phyloP scores from a whole-genome alignment of 2,329 filamentous ascomycete species.

The Kalaharituber pfeilii region DNA sequence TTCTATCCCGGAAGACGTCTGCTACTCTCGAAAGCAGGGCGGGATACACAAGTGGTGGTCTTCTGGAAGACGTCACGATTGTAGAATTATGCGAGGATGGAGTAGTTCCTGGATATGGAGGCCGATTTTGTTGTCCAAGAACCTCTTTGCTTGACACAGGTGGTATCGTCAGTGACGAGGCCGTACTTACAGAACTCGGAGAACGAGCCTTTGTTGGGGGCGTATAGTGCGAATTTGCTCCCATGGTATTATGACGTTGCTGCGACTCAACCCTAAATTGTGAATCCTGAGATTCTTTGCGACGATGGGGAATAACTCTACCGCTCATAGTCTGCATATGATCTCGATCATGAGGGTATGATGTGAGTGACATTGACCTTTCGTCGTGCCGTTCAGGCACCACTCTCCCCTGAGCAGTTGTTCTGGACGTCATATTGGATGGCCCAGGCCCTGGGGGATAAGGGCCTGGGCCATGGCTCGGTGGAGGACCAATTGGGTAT shows the following conservation, averaged over 20 bases:
- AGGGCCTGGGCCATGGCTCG: slow-evolving; percentile 43
- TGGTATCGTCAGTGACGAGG: slow-evolving; percentile 26
- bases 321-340: slow-evolving; percentile 84
- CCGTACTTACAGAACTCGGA: slow-evolving; percentile 24
- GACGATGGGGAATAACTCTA: slow-evolving; percentile 66
- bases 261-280: slow-evolving; percentile 14
- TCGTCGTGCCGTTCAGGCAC: slow-evolving; percentile 87
- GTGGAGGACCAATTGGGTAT: slow-evolving; percentile 38
- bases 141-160: slow-evolving; percentile 13
- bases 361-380: slow-evolving; percentile 89
- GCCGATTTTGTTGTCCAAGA: slow-evolving; percentile 22
- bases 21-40: slow-evolving; percentile 85
- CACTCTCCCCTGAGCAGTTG: slow-evolving; percentile 76
- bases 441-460: neutral
- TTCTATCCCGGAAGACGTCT: slow-evolving; percentile 78
- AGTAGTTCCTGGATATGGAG: slow-evolving; percentile 15
- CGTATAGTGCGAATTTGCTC: slow-evolving; percentile 28
- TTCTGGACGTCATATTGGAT: slow-evolving; percentile 55
- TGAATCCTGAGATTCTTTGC: slow-evolving; percentile 35
- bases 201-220: slow-evolving; percentile 21
- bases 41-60: slow-evolving; percentile 78
- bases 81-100: slow-evolving; percentile 28
- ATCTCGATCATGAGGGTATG: slow-evolving; percentile 56
- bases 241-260: slow-evolving; percentile 32
- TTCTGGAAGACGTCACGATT: slow-evolving; percentile 24